Conservation (phyloP, 2,329 filamentous ascomycete species). For the Calonectria honghensis region DNA sequence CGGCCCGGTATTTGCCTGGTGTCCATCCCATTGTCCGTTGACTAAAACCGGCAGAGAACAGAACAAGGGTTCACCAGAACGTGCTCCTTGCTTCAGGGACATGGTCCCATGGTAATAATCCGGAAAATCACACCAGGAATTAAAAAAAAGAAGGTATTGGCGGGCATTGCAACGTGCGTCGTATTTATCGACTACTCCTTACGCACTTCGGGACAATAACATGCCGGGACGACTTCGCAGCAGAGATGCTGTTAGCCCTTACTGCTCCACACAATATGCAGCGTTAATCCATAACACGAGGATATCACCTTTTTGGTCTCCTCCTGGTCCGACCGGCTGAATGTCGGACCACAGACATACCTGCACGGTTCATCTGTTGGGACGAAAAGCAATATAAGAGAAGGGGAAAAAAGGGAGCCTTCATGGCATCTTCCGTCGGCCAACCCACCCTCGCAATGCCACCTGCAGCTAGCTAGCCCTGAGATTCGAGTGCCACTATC, state of each 20-base stretch:
- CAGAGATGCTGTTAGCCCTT: slow-evolving; percentile 24
- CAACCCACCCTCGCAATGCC: background rate
- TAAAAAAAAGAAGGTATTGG: background rate
- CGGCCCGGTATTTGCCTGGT: slow-evolving; percentile 17
- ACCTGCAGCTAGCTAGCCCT: background rate
- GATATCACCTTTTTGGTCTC: background rate
- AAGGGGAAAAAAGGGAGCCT: background rate
- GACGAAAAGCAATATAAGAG: slow-evolving; percentile 7
- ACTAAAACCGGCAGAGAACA: slow-evolving; percentile 11
- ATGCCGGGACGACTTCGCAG: slow-evolving; percentile 5
- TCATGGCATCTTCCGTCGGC: slow-evolving; percentile 27
- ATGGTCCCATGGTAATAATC: slow-evolving; percentile 8
- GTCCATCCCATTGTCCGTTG: slow-evolving; percentile 1
- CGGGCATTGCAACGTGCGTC: background rate
- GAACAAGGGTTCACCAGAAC: slow-evolving; percentile 4
- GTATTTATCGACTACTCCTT: background rate
- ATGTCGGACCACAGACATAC: background rate
- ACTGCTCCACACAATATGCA: slow-evolving; percentile 3
- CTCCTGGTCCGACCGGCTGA: background rate
- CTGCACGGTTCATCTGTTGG: slow-evolving; percentile 9
- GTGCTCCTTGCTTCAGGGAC: background rate
- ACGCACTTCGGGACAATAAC: slow-evolving; percentile 19
- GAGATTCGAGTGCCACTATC: slow-evolving; percentile 15
- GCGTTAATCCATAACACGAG: background rate
- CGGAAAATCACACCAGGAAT: background rate